These are phyloP conservation scores for Calonectria hongkongensis DNA, from an alignment of 2,329 filamentous ascomycete genomes.

Conservation along the genomic window DNA sequence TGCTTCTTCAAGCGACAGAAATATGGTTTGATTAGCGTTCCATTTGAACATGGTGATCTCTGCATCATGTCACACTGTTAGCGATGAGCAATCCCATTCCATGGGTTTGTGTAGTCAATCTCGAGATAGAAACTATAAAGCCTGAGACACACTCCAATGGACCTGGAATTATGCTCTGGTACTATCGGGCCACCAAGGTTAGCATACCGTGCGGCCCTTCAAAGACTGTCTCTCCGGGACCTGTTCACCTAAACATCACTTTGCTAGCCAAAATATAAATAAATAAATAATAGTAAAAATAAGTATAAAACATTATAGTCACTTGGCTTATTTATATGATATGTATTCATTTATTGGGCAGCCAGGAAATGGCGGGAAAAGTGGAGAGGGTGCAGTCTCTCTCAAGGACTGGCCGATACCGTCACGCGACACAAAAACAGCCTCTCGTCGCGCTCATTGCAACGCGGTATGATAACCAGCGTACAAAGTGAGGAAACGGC, in stretches of 20 bases:
- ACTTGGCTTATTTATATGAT: too few relatives aligned
- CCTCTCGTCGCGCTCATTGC: too few relatives aligned
- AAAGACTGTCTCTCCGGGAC: too few relatives aligned
- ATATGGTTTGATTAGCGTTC: not conserved
- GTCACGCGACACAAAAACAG: not conserved
- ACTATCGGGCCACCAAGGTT: slow-evolving; percentile 6
- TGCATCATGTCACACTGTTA: not conserved
- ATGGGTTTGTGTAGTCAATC: not conserved
- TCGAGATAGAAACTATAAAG: not conserved
- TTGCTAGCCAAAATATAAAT: too few relatives aligned
- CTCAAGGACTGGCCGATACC: too few relatives aligned
- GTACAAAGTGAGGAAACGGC: not conserved
- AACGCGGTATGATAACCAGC: not conserved
- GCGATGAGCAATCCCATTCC: not conserved
- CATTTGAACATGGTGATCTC: not conserved
- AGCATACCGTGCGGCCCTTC: too few relatives aligned
- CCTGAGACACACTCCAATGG: not conserved
- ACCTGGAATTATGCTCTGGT: not conserved
- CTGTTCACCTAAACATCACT: too few relatives aligned
- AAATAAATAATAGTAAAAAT: too few relatives aligned
- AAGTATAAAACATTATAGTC: too few relatives aligned
- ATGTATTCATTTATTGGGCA: too few relatives aligned
- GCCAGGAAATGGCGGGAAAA: too few relatives aligned
- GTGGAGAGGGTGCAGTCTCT: too few relatives aligned
- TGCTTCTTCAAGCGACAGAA: not conserved